Conservation (phyloP, 495 filamentous ascomycete genomes). For the Ramalina peruviana region DNA sequence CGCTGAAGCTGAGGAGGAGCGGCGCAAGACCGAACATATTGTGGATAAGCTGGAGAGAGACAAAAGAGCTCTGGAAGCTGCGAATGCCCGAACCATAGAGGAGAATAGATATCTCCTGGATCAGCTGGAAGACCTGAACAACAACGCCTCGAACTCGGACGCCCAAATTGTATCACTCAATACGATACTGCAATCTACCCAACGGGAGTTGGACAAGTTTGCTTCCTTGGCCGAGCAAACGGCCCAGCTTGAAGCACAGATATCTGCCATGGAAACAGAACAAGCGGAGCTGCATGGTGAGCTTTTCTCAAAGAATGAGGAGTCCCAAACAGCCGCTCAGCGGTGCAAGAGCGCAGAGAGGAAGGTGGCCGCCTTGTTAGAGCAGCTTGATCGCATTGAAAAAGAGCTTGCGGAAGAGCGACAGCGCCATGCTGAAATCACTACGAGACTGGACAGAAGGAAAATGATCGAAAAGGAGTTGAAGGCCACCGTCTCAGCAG, state of each 20-base stretch:
- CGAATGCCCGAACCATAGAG: conserved; percentile 58
- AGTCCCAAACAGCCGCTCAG: conserved; percentile 59
- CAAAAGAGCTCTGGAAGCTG: conserved; percentile 55
- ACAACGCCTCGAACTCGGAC: conserved; percentile 60
- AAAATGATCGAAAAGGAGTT: conserved; percentile 61
- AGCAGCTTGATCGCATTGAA: conserved; percentile 82
- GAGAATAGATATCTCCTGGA: conserved; percentile 69
- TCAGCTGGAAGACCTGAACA: conserved; percentile 71
- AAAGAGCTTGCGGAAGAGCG: conserved; percentile 71
- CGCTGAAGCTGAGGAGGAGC: conserved; percentile 74
- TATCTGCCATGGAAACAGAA: conserved; percentile 65
- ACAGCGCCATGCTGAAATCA: conserved; percentile 65
- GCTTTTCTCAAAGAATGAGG: conserved; percentile 48
- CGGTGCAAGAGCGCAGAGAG: conserved; percentile 74
- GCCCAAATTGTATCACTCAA: conserved; percentile 56
- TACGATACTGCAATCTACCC: conserved; percentile 55
- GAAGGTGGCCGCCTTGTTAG: conserved; percentile 56
- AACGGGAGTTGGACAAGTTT: conserved; percentile 61
- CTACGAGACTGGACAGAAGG: conserved; percentile 67
- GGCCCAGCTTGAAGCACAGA: conserved; percentile 60
- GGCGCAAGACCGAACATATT: conserved; percentile 48
- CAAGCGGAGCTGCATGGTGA: conserved; percentile 56
- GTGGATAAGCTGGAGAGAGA: conserved; percentile 68
- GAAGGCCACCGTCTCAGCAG: conserved; percentile 39
- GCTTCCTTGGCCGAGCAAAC: conserved; percentile 59